Conservation (phyloP, 495 filamentous ascomycete species). For the Choiromyces venosus region DNA sequence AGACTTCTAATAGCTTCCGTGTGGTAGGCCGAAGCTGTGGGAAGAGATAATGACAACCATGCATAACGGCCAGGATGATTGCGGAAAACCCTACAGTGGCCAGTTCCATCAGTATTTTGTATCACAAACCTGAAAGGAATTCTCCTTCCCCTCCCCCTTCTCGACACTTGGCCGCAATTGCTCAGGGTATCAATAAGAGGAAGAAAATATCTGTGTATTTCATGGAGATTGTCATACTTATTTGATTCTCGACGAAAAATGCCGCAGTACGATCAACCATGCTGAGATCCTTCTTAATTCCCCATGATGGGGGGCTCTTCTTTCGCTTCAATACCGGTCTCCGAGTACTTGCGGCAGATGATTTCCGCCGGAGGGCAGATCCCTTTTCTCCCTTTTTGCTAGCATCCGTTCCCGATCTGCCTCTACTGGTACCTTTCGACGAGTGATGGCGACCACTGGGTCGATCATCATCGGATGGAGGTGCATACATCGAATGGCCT, state of each 20-base stretch:
- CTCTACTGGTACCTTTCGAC: conserved; percentile 21
- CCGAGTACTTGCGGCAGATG: conserved; percentile 46
- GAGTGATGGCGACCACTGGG: conserved; percentile 34
- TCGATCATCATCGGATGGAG: conserved; percentile 34
- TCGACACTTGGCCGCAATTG: conserved; percentile 16
- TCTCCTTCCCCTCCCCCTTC: conserved; percentile 21
- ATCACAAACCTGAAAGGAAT: neutral
- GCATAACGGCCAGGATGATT: conserved; percentile 70
- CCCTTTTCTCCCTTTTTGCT: conserved; percentile 33
- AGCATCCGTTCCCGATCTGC: conserved; percentile 24
- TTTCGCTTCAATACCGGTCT: conserved; percentile 47
- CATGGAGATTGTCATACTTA: conserved; percentile 45
- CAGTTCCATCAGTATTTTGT: conserved; percentile 19
- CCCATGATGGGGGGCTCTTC: conserved; percentile 41
- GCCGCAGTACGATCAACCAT: conserved; percentile 43
- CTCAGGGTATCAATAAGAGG: conserved; percentile 10
- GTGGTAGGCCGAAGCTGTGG: conserved; percentile 72
- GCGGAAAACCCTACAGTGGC: conserved; percentile 60
- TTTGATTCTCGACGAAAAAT: conserved; percentile 52
- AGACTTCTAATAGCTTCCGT: conserved; percentile 76
- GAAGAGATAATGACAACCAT: conserved; percentile 70
- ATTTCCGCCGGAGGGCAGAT: conserved; percentile 32
- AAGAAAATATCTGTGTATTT: neutral
- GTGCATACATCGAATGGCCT: conserved; percentile 26
- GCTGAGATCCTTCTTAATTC: conserved; percentile 40